Conservation (phyloP, 192 early-diverging fungal genomes). For the Thamnidium elegans region DNA sequence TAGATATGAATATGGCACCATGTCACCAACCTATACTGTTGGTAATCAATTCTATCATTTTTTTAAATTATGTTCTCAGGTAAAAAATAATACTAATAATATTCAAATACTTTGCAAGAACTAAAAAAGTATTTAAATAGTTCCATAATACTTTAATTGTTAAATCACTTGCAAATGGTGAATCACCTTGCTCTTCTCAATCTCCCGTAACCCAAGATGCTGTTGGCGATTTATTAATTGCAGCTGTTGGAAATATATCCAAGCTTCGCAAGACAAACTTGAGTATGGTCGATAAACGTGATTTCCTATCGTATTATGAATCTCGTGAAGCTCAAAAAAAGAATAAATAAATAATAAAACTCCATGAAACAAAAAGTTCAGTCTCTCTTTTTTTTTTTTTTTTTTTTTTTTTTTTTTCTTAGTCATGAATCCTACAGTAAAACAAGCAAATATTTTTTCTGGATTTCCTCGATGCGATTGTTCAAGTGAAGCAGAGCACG, state of each 20-base stretch:
- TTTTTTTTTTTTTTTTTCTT: too few species aligned
- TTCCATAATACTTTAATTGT: constrained; percentile 51
- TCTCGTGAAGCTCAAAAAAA: constrained; percentile 2
- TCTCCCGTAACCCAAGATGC: constrained; percentile 18
- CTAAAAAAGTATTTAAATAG: too few species aligned
- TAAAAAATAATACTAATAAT: constrained; percentile 32
- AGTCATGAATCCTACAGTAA: too few species aligned
- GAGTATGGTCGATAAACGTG: constrained; percentile 65
- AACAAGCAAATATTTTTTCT: too few species aligned
- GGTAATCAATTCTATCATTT: constrained; percentile 51
- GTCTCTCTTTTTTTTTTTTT: too few species aligned
- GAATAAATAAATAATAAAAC: not conserved
- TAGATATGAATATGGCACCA: constrained; percentile 62
- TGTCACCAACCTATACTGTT: constrained; percentile 64
- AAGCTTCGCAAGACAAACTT: constrained; percentile 66
- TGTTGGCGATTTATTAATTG: constrained; percentile 56
- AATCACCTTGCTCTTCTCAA: constrained; percentile 42
- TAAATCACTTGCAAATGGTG: constrained; percentile 43
- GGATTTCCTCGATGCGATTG: too few species aligned
- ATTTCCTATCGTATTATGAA: constrained; percentile 70
- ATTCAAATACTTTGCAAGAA: too few species aligned
- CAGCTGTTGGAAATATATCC: constrained; percentile 56
- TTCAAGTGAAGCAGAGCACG: too few species aligned
- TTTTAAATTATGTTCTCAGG: constrained; percentile 57
- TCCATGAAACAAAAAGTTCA: too few species aligned